Base-by-base conservation (phyloP, 2,329 filamentous ascomycete species). In the Cadophora sp. region DNA sequence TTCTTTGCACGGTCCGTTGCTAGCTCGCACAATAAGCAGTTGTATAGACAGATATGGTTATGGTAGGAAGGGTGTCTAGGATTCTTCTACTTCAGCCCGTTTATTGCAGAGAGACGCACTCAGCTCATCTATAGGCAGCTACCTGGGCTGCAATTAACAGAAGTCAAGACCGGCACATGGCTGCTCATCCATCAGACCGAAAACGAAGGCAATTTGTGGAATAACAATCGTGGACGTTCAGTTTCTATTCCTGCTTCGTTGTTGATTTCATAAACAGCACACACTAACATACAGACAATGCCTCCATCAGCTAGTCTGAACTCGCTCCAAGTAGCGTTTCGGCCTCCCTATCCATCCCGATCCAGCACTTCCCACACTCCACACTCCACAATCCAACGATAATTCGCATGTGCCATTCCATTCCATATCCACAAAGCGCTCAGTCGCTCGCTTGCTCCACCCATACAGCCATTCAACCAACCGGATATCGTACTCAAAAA, bases 401-500 rank as follows among this genome's bases (percentile, higher is more conserved):
- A 16, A 14, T 40, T 2, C 1, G 5, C 34, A 48, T n/a, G 11
- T 48, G 11, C 56, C 56, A 27, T 27, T 40, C 56, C 56, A 27
- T 19, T 40, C 37, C 22, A 16, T 55, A 55, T 60, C 56, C 40
- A 60, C 56, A 60, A 60, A 26, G 16, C 40, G 40, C 12, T 43
- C 40, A 19, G 5, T 43, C 40, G 40, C 40, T 43, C n/a, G 26
- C n/a, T 26, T 12, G 14, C 46, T 63, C 27, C 61, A 63, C 46
- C 22, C 46, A 26, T 16, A 29, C 43, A 51, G 4, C n/a, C 60
- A 51, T 46, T 34, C 58, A 46, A 34, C 40, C 61, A 51, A 51
- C 29, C 46, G 61, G 61, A 63, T 63, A 63, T 63, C 37, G 62
- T 64, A 46, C 50, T 56, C 26, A 58, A 64, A 64, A 59, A 12